Evolutionary conservation across 2,329 filamentous ascomycete species (phyloP), one percentile per base, ranked within the genome.

Genomic region (Raffaelea deltoideospora): DNA sequence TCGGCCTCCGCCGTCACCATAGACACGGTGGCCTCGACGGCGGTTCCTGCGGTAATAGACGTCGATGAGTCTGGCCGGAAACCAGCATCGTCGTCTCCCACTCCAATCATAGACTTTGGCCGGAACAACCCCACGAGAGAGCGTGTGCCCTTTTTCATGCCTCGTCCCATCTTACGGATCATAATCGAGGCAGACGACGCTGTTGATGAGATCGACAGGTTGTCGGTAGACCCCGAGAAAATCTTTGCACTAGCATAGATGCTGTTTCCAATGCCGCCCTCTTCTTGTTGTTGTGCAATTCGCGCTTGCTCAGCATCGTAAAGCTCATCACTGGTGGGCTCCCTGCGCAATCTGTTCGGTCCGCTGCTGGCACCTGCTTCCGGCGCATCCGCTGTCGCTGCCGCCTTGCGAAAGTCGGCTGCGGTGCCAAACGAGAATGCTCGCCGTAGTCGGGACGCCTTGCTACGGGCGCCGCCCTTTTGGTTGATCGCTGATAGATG

Each of bases 131-230:
- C 90, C 47, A 92, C 92, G 37, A 98, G 72, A 19, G 87, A 95
- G 33, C 87, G 73, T 15, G 80, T 81, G 35, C 85, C 79, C 59
- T 90, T 92, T 69, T 94, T 96, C 76, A 96, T 81, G n/a, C 88
- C 87, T 45, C 86, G 85, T 38, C 90, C 90, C 90, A 98, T 98
- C 64, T 98, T 98, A 37, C 90, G 77, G 46, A 98, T 81, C 84
- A 92, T 92, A 48, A 92, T 76, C 22, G 85, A 92, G 24, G 84
- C 84, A 17, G 84, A 92, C 7, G 85, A 92, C 17, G 84, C 84
- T 10, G 84, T 92, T 4, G 85, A 92, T 2, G 83, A 88, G 44
- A 92, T 85, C 13, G 85, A 92, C 31, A 98, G 60, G 47, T 96
- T 96, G 57, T 98, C 90, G 0, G 85, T 96, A 5, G 90, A 98